Base-by-base conservation (phyloP, 495 filamentous ascomycete genomes). In the Penicillium manginii region DNA sequence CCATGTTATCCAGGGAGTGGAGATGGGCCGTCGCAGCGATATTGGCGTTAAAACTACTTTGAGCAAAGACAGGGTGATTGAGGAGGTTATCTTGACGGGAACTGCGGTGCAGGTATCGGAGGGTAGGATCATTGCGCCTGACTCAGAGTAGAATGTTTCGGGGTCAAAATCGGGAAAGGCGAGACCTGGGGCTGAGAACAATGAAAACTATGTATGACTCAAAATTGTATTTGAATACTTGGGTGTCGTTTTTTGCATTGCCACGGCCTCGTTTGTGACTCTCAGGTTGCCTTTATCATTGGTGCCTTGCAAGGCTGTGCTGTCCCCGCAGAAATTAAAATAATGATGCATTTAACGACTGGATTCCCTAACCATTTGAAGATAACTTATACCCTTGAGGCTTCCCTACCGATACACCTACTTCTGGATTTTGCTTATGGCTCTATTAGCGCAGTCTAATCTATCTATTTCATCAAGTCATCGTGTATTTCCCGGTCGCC, bases 1-100 rank as follows among this genome's bases (percentile, higher is more conserved):
- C 63, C 72, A 73, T 46, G 65, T 92, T 52, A 83, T 82, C 61
- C 90, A 93, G 74, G 90, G 90, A 0, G 86, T 92, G 12, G 89
- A 93, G 75, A 93, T 92, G 86, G 89, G 87, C 0, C 74, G 89
- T 56, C 73, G 72, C 61, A 91, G 88, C 75, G 80, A 83, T 46
- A 86, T 86, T 59, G 72, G 72, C 4, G 68, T 82, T 39, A 75
- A 69, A 31, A 79, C 82, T 50, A 70, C 56, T 17, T 63, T 76
- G 62, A 66, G 63, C 33, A 49, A 50, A 18, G 62, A 70, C 42
- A 69, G 67, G 19, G 54, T 35, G 55, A 65, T 88, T 49, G 76
- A 80, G 54, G 74, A 75, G 47, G 70, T 89, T 17, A 76, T 73
- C 59, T 53, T 88, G 57, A 84, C 77, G 19, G 86, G 86, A 0